Conservation (phyloP, 2,329 filamentous ascomycete genomes). For the Tricladium varicosporioides region DNA sequence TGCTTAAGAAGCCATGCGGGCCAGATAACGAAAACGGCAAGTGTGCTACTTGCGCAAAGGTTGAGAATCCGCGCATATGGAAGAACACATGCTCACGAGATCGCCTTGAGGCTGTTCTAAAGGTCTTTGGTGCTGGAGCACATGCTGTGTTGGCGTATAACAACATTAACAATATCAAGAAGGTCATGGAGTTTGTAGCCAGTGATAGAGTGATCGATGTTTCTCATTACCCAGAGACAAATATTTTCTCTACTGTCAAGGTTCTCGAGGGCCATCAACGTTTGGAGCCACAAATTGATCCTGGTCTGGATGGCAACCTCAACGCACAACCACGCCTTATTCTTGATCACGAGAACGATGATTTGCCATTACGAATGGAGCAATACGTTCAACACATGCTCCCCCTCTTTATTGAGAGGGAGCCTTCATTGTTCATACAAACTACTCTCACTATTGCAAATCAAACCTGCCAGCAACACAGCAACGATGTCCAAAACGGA, state of each 20-base stretch:
- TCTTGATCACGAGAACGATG: constrained; percentile 60
- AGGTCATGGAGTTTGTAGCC: constrained; percentile 47
- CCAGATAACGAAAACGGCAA: no score
- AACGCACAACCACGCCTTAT: constrained; percentile 43
- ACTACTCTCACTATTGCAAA: constrained; percentile 52
- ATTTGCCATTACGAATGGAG: constrained; percentile 58
- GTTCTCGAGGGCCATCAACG: constrained; percentile 26
- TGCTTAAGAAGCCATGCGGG: constrained; percentile 61
- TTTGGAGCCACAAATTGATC: constrained; percentile 35
- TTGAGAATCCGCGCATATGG: constrained; percentile 64
- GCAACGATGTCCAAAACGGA: constrained; percentile 39
- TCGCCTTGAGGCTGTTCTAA: constrained; percentile 58
- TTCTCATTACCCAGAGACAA: constrained; percentile 55
- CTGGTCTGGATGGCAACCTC: constrained; percentile 34
- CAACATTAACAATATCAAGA: constrained; percentile 54
- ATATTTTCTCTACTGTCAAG: constrained; percentile 33
- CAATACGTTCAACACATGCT: constrained; percentile 58
- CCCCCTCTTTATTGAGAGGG: constrained; percentile 55
- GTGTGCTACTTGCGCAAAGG: constrained; percentile 62
- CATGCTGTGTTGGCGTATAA: constrained; percentile 62
- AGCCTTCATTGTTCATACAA: constrained; percentile 59
- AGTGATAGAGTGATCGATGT: constrained; percentile 47
- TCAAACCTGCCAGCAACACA: constrained; percentile 38
- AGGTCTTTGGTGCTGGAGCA: constrained; percentile 62
- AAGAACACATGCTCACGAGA: constrained; percentile 61